Evolutionary conservation across 2,329 filamentous ascomycete genomes (phyloP).

Genomic region (Colletotrichum sp.): DNA sequence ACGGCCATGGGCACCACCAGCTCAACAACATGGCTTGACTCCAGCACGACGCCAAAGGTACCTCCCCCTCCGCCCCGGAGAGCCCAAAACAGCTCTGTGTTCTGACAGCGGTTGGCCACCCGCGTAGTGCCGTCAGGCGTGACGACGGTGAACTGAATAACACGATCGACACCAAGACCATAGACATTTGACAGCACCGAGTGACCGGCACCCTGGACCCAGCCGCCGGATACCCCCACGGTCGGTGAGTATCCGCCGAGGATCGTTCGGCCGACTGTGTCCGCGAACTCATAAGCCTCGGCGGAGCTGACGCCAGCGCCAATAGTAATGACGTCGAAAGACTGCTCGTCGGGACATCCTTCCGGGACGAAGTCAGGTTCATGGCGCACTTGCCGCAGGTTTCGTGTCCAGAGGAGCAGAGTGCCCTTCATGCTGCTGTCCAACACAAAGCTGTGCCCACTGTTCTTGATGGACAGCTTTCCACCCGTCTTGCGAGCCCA

Average conservation of each 20-base stretch:
- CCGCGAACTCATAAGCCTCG: neutral
- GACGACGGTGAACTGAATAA: neutral
- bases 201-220: neutral
- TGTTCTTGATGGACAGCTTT: neutral
- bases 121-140: neutral
- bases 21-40: neutral
- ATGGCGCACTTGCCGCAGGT: neutral
- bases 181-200: neutral
- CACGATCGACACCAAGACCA: neutral
- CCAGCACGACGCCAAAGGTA: neutral
- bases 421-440: neutral
- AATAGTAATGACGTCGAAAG: neutral
- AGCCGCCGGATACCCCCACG: neutral
- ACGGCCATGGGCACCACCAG: neutral
- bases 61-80: neutral
- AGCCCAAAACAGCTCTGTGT: neutral
- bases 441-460: accelerated
- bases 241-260: neutral
- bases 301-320: neutral
- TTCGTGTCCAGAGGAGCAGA: neutral
- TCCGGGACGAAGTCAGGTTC: neutral
- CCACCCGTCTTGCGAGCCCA: neutral
- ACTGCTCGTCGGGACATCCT: neutral
- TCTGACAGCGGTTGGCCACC: neutral
- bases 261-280: neutral